phyloP scores from a whole-genome alignment of 2,329 filamentous ascomycete genomes.

The Exophiala phaeomuriformis region DNA sequence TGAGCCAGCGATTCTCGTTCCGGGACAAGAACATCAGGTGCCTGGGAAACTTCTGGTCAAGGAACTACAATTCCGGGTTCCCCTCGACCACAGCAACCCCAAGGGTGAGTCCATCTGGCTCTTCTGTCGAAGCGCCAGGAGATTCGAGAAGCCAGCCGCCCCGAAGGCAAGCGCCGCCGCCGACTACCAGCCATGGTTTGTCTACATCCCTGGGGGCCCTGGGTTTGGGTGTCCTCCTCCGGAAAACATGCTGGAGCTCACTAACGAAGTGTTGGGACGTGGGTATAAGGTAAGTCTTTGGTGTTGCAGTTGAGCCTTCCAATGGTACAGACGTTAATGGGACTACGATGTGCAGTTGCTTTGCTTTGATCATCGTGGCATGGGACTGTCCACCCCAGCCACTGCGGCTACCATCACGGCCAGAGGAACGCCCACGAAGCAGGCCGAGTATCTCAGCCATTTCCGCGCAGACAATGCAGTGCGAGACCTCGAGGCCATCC shows the following conservation, averaged over 20 bases:
- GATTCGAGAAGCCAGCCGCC: constrained; percentile 56
- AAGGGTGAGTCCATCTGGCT: constrained; percentile 57
- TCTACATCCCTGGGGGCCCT: constrained; percentile 81
- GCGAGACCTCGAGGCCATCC: constrained; percentile 77
- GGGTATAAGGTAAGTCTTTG: constrained; percentile 63
- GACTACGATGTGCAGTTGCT: constrained; percentile 43
- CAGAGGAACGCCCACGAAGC: constrained; percentile 54
- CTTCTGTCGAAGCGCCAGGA: constrained; percentile 68
- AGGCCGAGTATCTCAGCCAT: constrained; percentile 71
- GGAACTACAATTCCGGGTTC: constrained; percentile 81
- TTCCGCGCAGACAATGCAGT: constrained; percentile 91
- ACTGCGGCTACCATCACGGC: constrained; percentile 63
- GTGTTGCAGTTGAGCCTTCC: constrained; percentile 23
- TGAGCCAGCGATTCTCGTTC: constrained; percentile 5
- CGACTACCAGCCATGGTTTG: constrained; percentile 51
- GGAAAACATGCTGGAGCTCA: constrained; percentile 59
- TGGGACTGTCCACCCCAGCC: constrained; percentile 74
- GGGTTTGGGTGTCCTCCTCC: constrained; percentile 70
- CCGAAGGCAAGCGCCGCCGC: constrained; percentile 19
- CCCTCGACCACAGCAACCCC: constrained; percentile 65
- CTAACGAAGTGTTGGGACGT: constrained; percentile 62
- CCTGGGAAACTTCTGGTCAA: constrained; percentile 65
- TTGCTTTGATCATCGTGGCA: constrained; percentile 84
- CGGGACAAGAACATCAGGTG: background rate
- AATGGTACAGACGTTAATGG: constrained; percentile 28